Evolutionary conservation across 306 rosid genomes (phyloP).

Genomic region (Benincasa hispida): DNA sequence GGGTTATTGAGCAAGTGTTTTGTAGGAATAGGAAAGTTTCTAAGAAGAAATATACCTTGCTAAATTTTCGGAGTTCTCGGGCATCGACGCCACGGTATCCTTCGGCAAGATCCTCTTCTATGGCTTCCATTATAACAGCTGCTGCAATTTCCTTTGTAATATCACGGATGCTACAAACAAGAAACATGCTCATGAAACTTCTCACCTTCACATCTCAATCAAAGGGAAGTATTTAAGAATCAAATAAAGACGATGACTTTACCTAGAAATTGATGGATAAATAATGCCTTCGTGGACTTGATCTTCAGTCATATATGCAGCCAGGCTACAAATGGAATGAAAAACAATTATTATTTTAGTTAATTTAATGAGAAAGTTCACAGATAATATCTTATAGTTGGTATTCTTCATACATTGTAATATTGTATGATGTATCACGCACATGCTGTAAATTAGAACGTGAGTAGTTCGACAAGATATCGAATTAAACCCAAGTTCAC

Average conservation of each 20-base stretch:
- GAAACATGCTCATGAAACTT: slow-evolving; percentile 13
- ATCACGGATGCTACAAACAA: slow-evolving; percentile 74
- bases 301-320: slow-evolving; percentile 90
- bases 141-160: slow-evolving; percentile 86
- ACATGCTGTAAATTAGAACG: neutral
- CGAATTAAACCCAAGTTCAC: neutral
- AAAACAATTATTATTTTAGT: neutral
- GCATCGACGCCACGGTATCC: slow-evolving; percentile 78
- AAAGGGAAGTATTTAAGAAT: neutral
- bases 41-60: slow-evolving; percentile 30
- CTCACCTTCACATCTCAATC: neutral
- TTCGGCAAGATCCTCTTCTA: slow-evolving; percentile 84
- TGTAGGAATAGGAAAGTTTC: neutral
- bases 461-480: neutral
- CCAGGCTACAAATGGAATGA: slow-evolving; percentile 42
- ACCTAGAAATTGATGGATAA: slow-evolving; percentile 92
- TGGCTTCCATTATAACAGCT: slow-evolving; percentile 82
- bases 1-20: neutral
- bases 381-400: neutral
- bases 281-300: slow-evolving; percentile 72
- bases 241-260: neutral
- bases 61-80: slow-evolving; percentile 62
- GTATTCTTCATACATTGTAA: neutral
- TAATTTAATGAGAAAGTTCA: neutral
- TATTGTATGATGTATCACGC: neutral